A percentile compares a stretch with the other conserved stretches of the same genome.
phyloP scores from a whole-genome alignment of 495 filamentous ascomycete genomes.

The Talaromyces stipitatus region DNA sequence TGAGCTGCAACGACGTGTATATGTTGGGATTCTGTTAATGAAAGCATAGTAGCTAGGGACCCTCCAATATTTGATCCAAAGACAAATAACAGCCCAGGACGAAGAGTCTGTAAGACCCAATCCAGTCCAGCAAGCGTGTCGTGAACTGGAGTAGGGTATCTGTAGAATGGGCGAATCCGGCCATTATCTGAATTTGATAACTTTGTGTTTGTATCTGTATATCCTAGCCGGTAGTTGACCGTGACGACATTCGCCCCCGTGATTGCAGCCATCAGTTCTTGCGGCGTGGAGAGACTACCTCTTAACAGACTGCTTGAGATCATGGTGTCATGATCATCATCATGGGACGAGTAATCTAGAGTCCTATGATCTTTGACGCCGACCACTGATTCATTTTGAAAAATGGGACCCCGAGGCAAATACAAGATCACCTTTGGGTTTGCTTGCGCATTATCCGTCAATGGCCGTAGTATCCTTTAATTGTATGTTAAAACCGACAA shows the following conservation, averaged over 20 bases:
- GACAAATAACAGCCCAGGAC: slow-evolving; percentile 31
- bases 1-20: slow-evolving; percentile 27
- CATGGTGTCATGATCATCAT: slow-evolving; percentile 20
- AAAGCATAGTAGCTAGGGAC: slow-evolving; percentile 49
- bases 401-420: slow-evolving; percentile 32
- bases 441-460: neutral
- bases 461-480: slow-evolving; percentile 20
- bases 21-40: slow-evolving; percentile 47
- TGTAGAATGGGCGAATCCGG: slow-evolving; percentile 8
- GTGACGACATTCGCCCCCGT: slow-evolving; percentile 31
- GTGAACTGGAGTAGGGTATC: slow-evolving; percentile 34
- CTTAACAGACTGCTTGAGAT: neutral
- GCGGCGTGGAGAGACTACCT: neutral
- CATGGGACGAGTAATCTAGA: slow-evolving; percentile 15
- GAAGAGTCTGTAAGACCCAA: slow-evolving; percentile 27
- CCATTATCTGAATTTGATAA: neutral
- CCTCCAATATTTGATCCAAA: slow-evolving; percentile 49
- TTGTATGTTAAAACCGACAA: neutral
- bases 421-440: slow-evolving; percentile 26
- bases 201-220: slow-evolving; percentile 17
- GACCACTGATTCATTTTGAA: slow-evolving; percentile 5
- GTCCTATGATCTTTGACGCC: neutral
- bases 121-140: slow-evolving; percentile 33
- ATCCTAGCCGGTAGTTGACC: slow-evolving; percentile 38
- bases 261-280: slow-evolving; percentile 19